Base-by-base conservation (phyloP, 2,329 filamentous ascomycete genomes). In the Diaporthe ilicicola region DNA sequence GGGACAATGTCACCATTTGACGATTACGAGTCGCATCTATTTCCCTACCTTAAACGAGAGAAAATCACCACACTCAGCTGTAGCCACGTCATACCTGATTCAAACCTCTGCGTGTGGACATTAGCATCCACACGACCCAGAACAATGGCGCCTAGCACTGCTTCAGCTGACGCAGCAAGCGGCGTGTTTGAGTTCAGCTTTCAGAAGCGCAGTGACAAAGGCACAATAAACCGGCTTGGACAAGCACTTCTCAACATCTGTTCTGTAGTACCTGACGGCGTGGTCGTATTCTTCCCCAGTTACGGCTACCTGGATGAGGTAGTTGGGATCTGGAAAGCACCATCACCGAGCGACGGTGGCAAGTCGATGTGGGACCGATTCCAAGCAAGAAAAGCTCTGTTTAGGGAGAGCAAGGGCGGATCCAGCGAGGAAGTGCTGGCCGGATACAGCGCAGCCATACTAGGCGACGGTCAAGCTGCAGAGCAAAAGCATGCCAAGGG, bases 1-100 rank as follows among this genome's bases (percentile, higher is more conserved):
- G 96, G 96, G 27, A 99, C 96, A 32, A 98, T 99, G 96, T 97
- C 96, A 2, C 96, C 96, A 0, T 97, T 98, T 84, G 89, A 92
- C 29, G 96, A 98, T 82, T 99, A 97, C 81, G 91, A 88, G 44
- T 88, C 92, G 4, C 93, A 98, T 76, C 86, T 99, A 0, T 96
- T 99, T 73, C 93, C 95, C 0, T 92, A 93, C 61, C 80, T 97
- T 0, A 79, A 88, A 0, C 75, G 86, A 0, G 81, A 84, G 0
- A 89, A 89, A 70, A 88, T 98, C 54, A 91, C 88, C 12, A 97
- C 93, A 0, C 88, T 98, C 37, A 98, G 94, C 75, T 99, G 95
- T 79, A 95, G 94, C 0, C 96, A 99, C 81, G 95, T 99, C 55
- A 97, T 99, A 67, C 95, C 96, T 0, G 81, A 89, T 0, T 89